Percentiles rank a stretch among this genome's conserved stretches.
phyloP scores from a whole-genome alignment of 2,329 filamentous ascomycete species.

The Beauveria sp. region DNA sequence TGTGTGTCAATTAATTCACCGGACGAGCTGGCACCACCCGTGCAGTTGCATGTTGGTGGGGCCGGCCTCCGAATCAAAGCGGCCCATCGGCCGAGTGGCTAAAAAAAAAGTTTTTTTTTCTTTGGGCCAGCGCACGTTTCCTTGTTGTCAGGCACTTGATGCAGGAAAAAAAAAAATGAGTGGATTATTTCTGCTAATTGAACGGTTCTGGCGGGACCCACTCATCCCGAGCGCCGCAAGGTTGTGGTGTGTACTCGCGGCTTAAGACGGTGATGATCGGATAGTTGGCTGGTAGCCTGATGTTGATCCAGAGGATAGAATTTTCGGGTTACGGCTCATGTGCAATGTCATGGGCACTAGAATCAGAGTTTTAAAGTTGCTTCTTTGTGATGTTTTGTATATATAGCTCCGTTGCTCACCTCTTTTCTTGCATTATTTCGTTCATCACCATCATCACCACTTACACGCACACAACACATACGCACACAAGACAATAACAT shows the following conservation, averaged over 20 bases:
- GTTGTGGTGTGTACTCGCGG: background rate
- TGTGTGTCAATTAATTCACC: too few relatives aligned
- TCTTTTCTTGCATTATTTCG: background rate
- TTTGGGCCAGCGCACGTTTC: background rate
- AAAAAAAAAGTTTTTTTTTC: background rate
- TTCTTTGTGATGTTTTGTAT: conserved; percentile 2
- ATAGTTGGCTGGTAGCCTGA: background rate
- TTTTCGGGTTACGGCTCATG: background rate
- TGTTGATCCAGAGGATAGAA: background rate
- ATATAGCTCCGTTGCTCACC: conserved; percentile 1
- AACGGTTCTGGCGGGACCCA: background rate
- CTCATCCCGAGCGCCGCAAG: background rate
- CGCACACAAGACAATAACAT: background rate
- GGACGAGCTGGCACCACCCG: background rate
- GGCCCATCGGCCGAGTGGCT: background rate
- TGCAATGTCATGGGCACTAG: too few relatives aligned
- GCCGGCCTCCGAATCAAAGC: background rate
- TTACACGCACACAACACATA: conserved; percentile 1
- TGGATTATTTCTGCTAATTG: background rate
- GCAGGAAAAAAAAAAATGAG: background rate
- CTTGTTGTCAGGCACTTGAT: background rate
- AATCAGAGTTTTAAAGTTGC: background rate
- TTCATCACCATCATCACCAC: conserved; percentile 9
- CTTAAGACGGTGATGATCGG: conserved; percentile 11
- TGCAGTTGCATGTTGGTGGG: background rate